Conservation (phyloP, 306 rosid species). For the Canavalia gladiata region DNA sequence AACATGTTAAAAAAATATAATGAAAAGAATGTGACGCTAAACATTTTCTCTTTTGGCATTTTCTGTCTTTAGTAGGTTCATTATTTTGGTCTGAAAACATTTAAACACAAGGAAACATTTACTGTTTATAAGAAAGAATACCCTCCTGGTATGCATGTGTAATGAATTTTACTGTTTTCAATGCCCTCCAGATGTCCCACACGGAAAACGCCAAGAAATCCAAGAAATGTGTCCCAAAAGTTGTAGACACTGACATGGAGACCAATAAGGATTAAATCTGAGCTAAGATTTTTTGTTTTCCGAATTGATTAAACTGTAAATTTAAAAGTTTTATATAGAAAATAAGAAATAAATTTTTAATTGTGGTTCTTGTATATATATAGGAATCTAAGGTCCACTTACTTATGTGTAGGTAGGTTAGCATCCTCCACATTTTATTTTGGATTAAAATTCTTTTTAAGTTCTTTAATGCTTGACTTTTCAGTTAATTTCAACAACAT, state of each 20-base stretch:
- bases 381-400: no score
- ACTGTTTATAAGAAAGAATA: background rate
- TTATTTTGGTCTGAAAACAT: constrained; percentile 18
- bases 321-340: background rate
- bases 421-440: no score
- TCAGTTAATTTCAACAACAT: no score
- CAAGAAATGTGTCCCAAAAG: constrained; percentile 47
- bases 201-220: constrained; percentile 61
- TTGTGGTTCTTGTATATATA: no score
- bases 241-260: constrained; percentile 43
- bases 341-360: background rate
- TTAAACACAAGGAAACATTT: constrained; percentile 10
- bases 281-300: background rate
- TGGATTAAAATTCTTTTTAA: no score
- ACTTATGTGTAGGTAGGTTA: no score
- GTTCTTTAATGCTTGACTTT: no score
- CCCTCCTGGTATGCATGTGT: background rate
- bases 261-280: constrained; percentile 43
- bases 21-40: no score
- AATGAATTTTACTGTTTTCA: constrained; percentile 15
- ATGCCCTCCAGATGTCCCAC: constrained; percentile 66
- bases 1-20: no score
- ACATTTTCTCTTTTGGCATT: background rate
- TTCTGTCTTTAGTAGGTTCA: constrained; percentile 20
- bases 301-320: constrained; percentile 7